Percentiles rank a stretch among this genome's conserved stretches.
These are phyloP conservation scores for Monilinia fructicola DNA, from an alignment of 2,329 filamentous ascomycete genomes.

Conservation along the genomic window DNA sequence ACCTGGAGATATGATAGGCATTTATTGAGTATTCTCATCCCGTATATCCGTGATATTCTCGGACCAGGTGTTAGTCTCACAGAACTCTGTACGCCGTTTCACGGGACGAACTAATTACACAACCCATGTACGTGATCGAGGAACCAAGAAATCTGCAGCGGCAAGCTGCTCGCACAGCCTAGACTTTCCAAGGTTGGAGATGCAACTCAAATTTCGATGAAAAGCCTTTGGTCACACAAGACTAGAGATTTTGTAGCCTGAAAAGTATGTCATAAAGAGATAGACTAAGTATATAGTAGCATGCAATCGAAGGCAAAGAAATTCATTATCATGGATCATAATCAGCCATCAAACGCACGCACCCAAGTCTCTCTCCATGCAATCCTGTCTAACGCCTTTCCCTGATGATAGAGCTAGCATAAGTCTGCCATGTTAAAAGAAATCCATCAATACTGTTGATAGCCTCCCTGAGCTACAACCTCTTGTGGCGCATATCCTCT, in stretches of 20 bases:
- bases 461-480: conserved; percentile 15
- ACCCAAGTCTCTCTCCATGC: conserved; percentile 20
- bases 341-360: conserved; percentile 11
- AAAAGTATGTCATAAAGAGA: background rate
- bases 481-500: conserved; percentile 16
- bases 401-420: conserved; percentile 21
- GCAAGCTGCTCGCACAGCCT: background rate
- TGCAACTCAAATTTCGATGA: background rate
- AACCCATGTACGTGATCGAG: background rate
- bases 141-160: background rate
- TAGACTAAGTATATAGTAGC: background rate
- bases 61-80: too few species aligned
- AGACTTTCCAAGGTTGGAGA: background rate
- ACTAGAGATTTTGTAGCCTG: too few species aligned
- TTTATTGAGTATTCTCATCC: too few species aligned
- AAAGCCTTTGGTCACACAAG: background rate
- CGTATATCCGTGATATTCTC: too few species aligned
- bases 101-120: background rate
- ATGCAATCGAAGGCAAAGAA: conserved; percentile 14
- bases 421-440: conserved; percentile 19
- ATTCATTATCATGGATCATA: conserved; percentile 24
- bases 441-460: conserved; percentile 21
- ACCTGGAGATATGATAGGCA: too few species aligned
- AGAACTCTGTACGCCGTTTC: background rate
- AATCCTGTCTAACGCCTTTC: conserved; percentile 16